phyloP scores from a whole-genome alignment of 2,329 filamentous ascomycete genomes.

The Neofusicoccum umdonicola region DNA sequence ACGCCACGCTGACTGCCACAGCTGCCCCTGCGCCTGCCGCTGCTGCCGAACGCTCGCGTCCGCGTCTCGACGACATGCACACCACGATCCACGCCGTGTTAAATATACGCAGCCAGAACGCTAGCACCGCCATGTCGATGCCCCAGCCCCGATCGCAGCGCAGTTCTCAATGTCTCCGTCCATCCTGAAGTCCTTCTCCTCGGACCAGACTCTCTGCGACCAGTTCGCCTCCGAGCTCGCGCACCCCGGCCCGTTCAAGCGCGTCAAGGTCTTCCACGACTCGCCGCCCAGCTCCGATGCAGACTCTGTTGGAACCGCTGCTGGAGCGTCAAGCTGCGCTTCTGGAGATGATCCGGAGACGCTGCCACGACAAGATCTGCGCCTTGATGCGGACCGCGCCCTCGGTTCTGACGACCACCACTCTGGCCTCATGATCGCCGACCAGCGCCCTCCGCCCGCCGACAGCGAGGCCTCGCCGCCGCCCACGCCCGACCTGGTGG shows the following conservation, averaged over 20 bases:
- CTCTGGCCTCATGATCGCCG: not conserved
- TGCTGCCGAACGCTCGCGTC: too few relatives aligned
- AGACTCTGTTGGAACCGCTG: not conserved
- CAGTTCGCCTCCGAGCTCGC: not conserved
- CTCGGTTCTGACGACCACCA: not conserved
- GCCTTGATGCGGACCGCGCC: not conserved
- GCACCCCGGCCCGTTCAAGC: not conserved
- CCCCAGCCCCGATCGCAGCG: too few relatives aligned
- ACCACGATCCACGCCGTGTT: too few relatives aligned
- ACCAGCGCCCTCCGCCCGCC: not conserved
- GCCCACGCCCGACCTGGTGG: not conserved
- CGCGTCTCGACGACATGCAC: too few relatives aligned
- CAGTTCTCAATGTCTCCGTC: not conserved
- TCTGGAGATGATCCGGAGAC: not conserved
- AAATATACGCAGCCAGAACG: too few relatives aligned
- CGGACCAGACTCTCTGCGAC: not conserved
- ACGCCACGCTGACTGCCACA: too few relatives aligned
- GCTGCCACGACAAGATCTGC: not conserved
- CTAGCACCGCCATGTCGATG: not conserved
- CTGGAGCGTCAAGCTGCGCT: not conserved
- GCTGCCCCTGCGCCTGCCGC: too few relatives aligned
- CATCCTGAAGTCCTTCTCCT: not conserved
- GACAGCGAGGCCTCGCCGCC: not conserved
- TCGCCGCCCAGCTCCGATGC: not conserved
- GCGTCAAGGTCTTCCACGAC: not conserved